These are phyloP conservation scores for Psilocybe cubensis DNA, from an alignment of 768 basidiomycete genomes.

Conservation along the genomic window DNA sequence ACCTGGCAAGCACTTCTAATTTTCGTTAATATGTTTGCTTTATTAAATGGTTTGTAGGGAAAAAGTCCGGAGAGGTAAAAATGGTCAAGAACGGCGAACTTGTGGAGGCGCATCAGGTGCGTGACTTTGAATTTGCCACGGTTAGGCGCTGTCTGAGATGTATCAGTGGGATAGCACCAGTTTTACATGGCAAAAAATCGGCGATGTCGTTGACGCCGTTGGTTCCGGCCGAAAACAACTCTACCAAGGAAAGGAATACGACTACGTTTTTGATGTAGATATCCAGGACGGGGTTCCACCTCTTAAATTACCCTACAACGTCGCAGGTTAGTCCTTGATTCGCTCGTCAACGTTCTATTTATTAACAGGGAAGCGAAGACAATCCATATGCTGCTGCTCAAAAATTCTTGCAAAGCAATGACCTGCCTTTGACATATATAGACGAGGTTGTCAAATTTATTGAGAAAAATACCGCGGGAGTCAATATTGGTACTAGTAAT, in stretches of 20 bases:
- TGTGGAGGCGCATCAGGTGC: slow-evolving; percentile 91
- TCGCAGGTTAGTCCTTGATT: slow-evolving; percentile 57
- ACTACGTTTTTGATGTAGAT: slow-evolving; percentile 99
- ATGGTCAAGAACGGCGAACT: slow-evolving; percentile 82
- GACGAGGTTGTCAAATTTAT: slow-evolving; percentile 95
- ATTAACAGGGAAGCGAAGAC: slow-evolving; percentile 50
- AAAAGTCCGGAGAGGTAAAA: slow-evolving; percentile 90
- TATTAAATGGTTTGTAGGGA: slow-evolving; percentile 51
- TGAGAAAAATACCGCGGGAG: slow-evolving; percentile 85
- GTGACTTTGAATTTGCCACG: slow-evolving; percentile 16
- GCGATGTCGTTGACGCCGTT: slow-evolving; percentile 94
- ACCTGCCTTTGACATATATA: slow-evolving; percentile 80
- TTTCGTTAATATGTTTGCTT: neutral
- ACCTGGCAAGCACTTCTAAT: slow-evolving; percentile 56
- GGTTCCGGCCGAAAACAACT: slow-evolving; percentile 89
- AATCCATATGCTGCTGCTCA: slow-evolving; percentile 92
- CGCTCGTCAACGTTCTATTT: neutral
- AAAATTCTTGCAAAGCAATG: slow-evolving; percentile 81
- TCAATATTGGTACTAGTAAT: slow-evolving; percentile 63
- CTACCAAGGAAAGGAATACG: slow-evolving; percentile 94
- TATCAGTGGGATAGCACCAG: slow-evolving; percentile 78
- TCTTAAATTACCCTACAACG: slow-evolving; percentile 93
- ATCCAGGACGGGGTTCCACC: slow-evolving; percentile 92
- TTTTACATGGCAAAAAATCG: slow-evolving; percentile 88
- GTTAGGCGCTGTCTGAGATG: slow-evolving; percentile 6